These are phyloP conservation scores for Paracamarosporium sp. DNA, from an alignment of 2,329 filamentous ascomycete species.

Conservation along the genomic window DNA sequence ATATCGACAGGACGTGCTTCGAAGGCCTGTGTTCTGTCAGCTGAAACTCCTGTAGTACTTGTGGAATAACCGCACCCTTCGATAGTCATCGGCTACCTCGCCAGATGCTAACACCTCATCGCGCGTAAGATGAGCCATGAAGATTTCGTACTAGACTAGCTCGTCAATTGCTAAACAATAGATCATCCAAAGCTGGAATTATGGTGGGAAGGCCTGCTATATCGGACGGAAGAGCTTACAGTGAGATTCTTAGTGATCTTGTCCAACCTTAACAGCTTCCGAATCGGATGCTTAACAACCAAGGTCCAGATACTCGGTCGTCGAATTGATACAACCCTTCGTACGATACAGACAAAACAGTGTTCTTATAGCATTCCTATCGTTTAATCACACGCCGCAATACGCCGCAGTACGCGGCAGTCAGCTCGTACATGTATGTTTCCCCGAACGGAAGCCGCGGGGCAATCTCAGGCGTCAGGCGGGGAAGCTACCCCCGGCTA, in stretches of 20 bases:
- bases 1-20: slow-evolving; percentile 29
- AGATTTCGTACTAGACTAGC: neutral
- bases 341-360: no score
- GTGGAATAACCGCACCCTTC: slow-evolving; percentile 19
- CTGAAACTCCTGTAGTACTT: neutral
- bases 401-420: neutral
- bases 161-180: neutral
- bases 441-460: neutral
- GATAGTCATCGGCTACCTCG: slow-evolving; percentile 23
- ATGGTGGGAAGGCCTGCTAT: neutral
- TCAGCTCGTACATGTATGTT: neutral
- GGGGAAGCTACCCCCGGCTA: slow-evolving; percentile 3
- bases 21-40: slow-evolving; percentile 24
- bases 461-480: neutral
- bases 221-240: no score
- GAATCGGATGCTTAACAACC: no score
- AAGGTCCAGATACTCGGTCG: no score
- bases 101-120: slow-evolving; percentile 32
- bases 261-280: no score
- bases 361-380: no score
- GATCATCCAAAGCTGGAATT: neutral
- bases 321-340: no score
- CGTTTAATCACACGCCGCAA: neutral
- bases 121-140: slow-evolving; percentile 37
- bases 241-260: no score